phyloP scores from a whole-genome alignment of 23 red algal genomes.

The Agarophyton chilense region DNA sequence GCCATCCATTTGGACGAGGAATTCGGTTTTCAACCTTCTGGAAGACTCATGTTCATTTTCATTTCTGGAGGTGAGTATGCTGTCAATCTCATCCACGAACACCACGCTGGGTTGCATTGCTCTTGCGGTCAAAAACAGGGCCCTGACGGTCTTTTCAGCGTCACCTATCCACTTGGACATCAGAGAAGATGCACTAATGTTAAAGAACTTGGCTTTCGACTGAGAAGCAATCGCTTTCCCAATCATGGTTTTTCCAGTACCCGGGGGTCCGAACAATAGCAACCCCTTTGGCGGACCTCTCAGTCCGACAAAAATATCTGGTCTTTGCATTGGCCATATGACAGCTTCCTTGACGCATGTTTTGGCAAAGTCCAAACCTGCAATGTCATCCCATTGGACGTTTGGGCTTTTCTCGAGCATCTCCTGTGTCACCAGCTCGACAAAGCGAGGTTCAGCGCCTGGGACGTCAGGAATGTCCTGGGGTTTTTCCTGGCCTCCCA shows the following conservation, averaged over 20 bases:
- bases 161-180: slow-evolving; percentile 98
- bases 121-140: slow-evolving; percentile 88
- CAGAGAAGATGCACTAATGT: slow-evolving; percentile 86
- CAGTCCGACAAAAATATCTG: slow-evolving; percentile 88
- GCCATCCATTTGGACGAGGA: slow-evolving; percentile 99
- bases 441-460: slow-evolving; percentile 81
- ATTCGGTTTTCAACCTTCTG: slow-evolving; percentile 95
- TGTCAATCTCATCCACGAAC: slow-evolving; percentile 99
- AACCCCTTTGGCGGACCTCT: slow-evolving; percentile 89
- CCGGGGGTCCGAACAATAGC: slow-evolving; percentile 95
- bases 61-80: slow-evolving; percentile 68
- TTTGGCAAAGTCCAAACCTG: slow-evolving; percentile 92
- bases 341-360: slow-evolving; percentile 96
- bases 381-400: slow-evolving; percentile 96
- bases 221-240: slow-evolving; percentile 86
- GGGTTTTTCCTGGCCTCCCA: background rate
- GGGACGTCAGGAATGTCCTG: slow-evolving; percentile 71
- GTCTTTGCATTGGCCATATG: slow-evolving; percentile 88
- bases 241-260: slow-evolving; percentile 99
- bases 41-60: slow-evolving; percentile 88
- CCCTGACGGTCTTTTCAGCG: slow-evolving; percentile 93
- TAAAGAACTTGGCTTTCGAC: slow-evolving; percentile 90
- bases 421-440: slow-evolving; percentile 90
- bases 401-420: slow-evolving; percentile 66
- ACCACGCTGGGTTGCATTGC: slow-evolving; percentile 86